These are phyloP conservation scores for Pneumocystis jirovecii DNA, from an alignment of 1,139 yeast genomes.

Conservation along the genomic window DNA sequence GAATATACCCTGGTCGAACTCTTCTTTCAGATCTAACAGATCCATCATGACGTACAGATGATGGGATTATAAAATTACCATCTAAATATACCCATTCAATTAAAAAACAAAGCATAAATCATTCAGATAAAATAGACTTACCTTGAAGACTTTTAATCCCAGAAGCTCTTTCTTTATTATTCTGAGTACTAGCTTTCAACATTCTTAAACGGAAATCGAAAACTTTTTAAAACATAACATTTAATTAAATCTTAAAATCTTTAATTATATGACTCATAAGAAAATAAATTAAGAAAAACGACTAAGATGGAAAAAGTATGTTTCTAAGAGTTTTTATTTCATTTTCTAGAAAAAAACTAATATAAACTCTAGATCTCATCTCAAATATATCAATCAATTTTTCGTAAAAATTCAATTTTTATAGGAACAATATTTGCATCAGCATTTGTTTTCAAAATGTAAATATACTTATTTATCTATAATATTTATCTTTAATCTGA, in stretches of 20 bases:
- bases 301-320: not conserved
- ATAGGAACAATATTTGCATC: constrained; percentile 75
- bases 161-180: not conserved
- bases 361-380: constrained; percentile 26
- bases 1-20: not conserved
- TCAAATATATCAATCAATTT: constrained; percentile 49
- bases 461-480: constrained; percentile 14
- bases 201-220: not conserved
- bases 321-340: not conserved
- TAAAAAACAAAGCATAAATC: not conserved
- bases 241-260: not conserved
- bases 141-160: not conserved
- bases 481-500: not conserved
- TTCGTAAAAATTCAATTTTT: constrained; percentile 86
- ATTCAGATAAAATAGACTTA: not conserved
- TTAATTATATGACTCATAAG: not conserved
- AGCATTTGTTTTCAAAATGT: constrained; percentile 80
- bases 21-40: not conserved
- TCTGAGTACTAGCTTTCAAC: not conserved
- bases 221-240: not conserved
- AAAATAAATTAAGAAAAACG: not conserved
- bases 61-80: not conserved
- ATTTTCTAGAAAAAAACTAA: not conserved
- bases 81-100: not conserved
- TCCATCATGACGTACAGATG: not conserved